A percentile compares a stretch with the other conserved stretches of the same genome.
These are phyloP conservation scores for Candida orba DNA, from an alignment of 805 yeast species.

Conservation along the genomic window DNA sequence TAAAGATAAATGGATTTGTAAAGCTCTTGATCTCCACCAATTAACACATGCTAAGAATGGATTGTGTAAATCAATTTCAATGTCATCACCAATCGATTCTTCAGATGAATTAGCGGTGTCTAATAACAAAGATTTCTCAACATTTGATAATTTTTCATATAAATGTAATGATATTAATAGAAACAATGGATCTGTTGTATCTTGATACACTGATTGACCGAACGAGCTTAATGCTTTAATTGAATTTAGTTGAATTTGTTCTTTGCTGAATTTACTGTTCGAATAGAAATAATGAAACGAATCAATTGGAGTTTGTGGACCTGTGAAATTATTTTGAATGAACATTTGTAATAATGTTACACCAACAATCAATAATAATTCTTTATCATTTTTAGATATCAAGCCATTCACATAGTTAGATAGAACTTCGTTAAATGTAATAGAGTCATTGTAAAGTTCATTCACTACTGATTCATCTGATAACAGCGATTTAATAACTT, in stretches of 20 bases:
- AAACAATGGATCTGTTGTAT: conserved; percentile 43
- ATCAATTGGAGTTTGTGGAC: conserved; percentile 52
- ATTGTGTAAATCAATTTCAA: conserved; percentile 6
- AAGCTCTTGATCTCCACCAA: conserved; percentile 75
- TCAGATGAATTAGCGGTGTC: conserved; percentile 22
- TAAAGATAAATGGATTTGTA: conserved; percentile 58
- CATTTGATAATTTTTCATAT: conserved; percentile 33
- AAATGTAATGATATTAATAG: conserved; percentile 36
- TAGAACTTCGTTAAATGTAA: conserved; percentile 8
- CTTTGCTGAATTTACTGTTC: conserved; percentile 2
- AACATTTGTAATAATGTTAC: conserved; percentile 61
- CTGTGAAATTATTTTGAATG: conserved; percentile 74
- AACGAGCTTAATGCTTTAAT: conserved; percentile 40
- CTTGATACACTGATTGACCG: conserved; percentile 68
- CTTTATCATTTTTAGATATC: conserved; percentile 3
- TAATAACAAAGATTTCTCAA: conserved; percentile 25
- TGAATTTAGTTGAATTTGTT: conserved; percentile 19
- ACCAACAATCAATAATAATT: conserved; percentile 23
- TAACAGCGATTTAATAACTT: conserved; percentile 1
- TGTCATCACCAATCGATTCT: conserved; percentile 18
- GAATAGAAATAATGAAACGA: conserved; percentile 26
- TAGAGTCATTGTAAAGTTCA: neutral
- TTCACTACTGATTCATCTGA: neutral
- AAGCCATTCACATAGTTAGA: conserved; percentile 1
- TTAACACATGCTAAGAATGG: conserved; percentile 36